Percentiles rank a stretch among this genome's conserved stretches.
phyloP scores from a whole-genome alignment of 2,329 filamentous ascomycete species.

The Cadophora gregata region DNA sequence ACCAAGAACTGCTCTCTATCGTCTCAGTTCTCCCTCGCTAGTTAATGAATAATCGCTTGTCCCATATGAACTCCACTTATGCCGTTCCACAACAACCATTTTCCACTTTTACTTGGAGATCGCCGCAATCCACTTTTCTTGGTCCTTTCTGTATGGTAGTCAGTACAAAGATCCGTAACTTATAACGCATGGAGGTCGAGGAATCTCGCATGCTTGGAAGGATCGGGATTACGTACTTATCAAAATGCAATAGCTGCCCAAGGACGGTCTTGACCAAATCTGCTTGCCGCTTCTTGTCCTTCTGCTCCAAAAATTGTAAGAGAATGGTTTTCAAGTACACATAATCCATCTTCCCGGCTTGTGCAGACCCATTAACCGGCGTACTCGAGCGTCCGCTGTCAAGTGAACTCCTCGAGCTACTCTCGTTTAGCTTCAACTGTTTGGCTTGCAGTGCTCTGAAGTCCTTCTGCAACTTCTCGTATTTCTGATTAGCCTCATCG shows the following conservation, averaged over 20 bases:
- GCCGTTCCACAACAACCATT: neutral
- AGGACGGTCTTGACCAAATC: constrained; percentile 77
- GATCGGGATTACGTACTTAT: constrained; percentile 61
- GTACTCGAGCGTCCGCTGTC: constrained; percentile 45
- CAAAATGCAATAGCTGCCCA: constrained; percentile 77
- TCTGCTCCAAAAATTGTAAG: constrained; percentile 81
- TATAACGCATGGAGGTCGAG: neutral
- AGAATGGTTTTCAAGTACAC: constrained; percentile 81
- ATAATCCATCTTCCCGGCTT: constrained; percentile 42
- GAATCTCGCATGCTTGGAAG: too few relatives aligned
- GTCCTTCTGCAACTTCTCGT: constrained; percentile 80
- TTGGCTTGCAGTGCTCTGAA: constrained; percentile 59
- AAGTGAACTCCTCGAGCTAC: constrained; percentile 41
- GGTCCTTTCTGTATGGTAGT: constrained; percentile 20
- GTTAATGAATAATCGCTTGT: neutral
- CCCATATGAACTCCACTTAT: neutral
- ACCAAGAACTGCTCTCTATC: neutral
- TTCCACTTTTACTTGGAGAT: constrained; percentile 14
- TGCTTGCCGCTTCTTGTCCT: constrained; percentile 75
- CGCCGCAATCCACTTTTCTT: constrained; percentile 24
- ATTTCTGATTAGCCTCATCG: constrained; percentile 76
- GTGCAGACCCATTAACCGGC: constrained; percentile 32
- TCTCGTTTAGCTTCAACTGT: constrained; percentile 41
- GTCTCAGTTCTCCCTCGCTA: neutral
- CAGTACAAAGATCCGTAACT: neutral